Evolutionary conservation across 257 asterid species (phyloP).

Genomic region (Phtheirospermum japonicum): DNA sequence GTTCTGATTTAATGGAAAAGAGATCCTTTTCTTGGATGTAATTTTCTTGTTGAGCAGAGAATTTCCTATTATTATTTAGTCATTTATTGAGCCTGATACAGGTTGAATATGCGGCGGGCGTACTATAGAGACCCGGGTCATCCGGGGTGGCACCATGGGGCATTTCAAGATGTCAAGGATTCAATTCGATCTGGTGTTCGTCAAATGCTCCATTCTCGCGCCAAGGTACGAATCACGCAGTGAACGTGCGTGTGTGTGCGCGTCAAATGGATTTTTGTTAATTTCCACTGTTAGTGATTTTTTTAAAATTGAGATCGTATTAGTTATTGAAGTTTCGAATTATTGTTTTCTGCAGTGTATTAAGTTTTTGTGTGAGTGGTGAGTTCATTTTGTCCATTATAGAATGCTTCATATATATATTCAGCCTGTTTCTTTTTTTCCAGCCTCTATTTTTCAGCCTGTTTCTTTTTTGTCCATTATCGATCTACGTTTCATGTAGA

Average conservation of each 20-base stretch:
- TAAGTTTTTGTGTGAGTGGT: neutral
- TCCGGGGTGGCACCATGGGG: slow-evolving; percentile 75
- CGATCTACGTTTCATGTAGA: too few relatives aligned
- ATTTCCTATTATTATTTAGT: slow-evolving; percentile 28
- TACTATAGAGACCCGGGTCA: slow-evolving; percentile 96
- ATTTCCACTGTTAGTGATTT: neutral
- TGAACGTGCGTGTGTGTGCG: too few relatives aligned
- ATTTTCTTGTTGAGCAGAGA: neutral
- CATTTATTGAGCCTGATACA: slow-evolving; percentile 38
- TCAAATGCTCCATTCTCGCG: too few relatives aligned
- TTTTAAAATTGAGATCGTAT: neutral
- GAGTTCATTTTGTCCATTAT: neutral
- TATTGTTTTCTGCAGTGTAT: too few relatives aligned
- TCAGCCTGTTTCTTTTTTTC: neutral
- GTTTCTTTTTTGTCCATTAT: too few relatives aligned
- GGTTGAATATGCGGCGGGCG: slow-evolving; percentile 62
- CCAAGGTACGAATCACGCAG: too few relatives aligned
- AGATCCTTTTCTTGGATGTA: neutral
- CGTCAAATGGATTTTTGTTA: too few relatives aligned
- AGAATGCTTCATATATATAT: neutral
- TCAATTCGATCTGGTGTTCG: too few relatives aligned
- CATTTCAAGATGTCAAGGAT: too few relatives aligned
- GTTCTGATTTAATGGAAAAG: neutral
- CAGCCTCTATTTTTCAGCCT: neutral
- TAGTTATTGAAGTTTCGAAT: slow-evolving; percentile 6